These are phyloP conservation scores for Boletus rufocinnamomeus DNA, from an alignment of 768 basidiomycete species.

Conservation along the genomic window DNA sequence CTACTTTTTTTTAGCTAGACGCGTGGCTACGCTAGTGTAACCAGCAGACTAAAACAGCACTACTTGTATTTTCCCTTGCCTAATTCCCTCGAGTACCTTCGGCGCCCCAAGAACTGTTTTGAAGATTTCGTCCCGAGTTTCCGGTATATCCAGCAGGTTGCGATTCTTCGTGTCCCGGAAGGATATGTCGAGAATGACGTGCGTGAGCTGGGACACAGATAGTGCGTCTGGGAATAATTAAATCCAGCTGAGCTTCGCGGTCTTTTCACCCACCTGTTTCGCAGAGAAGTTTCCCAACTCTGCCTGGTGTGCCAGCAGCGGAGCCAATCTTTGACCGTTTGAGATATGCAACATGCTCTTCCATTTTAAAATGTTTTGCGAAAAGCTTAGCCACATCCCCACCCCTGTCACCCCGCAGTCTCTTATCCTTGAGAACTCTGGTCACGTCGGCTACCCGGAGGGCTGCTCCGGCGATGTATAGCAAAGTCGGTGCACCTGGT, in stretches of 20 bases:
- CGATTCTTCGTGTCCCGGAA: constrained; percentile 77
- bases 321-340: constrained; percentile 82
- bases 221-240: constrained; percentile 58
- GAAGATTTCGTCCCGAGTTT: constrained; percentile 82
- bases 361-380: constrained; percentile 90
- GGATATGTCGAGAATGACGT: constrained; percentile 80
- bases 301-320: constrained; percentile 90
- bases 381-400: constrained; percentile 95
- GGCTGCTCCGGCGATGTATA: constrained; percentile 87
- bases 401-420: constrained; percentile 75
- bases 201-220: constrained; percentile 70
- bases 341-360: constrained; percentile 84
- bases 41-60: constrained; percentile 62
- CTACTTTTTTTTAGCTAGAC: constrained; percentile 20
- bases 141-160: constrained; percentile 76
- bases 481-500: constrained; percentile 81
- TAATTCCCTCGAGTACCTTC: constrained; percentile 60
- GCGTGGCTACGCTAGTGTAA: neutral
- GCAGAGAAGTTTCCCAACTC: constrained; percentile 82
- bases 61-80: constrained; percentile 74
- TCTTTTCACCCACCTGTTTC: constrained; percentile 55
- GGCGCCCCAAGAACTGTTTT: constrained; percentile 66
- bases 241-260: constrained; percentile 1
- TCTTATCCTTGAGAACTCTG: constrained; percentile 67
- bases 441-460: constrained; percentile 90